These are phyloP conservation scores for Saccharomycopsis amapae DNA, from an alignment of 805 yeast species.

Conservation along the genomic window DNA sequence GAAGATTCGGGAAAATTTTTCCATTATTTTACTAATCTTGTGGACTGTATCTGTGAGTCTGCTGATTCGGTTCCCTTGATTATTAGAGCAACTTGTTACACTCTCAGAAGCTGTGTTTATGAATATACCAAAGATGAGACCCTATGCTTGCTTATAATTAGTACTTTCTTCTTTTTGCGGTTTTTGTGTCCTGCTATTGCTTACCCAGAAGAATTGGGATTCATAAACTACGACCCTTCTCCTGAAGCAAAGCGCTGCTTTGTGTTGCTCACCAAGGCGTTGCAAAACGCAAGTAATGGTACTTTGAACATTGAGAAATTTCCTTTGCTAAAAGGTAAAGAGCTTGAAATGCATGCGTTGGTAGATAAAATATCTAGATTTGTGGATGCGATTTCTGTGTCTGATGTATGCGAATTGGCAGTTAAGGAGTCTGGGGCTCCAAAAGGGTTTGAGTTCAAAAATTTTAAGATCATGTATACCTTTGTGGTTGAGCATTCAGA, in stretches of 20 bases:
- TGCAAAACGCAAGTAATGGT: conserved; percentile 85
- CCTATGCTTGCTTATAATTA: conserved; percentile 53
- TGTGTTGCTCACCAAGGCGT: conserved; percentile 70
- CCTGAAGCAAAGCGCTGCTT: conserved; percentile 33
- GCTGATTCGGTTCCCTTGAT: conserved; percentile 59
- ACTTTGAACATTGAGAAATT: conserved; percentile 59
- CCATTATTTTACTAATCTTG: conserved; percentile 46
- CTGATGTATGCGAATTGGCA: conserved; percentile 6
- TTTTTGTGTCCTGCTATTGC: conserved; percentile 86
- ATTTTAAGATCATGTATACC: conserved; percentile 15
- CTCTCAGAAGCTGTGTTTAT: conserved; percentile 54
- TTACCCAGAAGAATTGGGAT: conserved; percentile 60
- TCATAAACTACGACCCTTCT: conserved; percentile 25
- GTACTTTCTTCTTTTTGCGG: conserved; percentile 78
- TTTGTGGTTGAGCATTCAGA: conserved; percentile 12
- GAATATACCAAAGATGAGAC: conserved; percentile 3
- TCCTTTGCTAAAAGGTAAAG: conserved; percentile 42
- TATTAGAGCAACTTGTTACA: conserved; percentile 61
- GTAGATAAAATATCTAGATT: conserved; percentile 35
- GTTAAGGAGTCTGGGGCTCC: conserved; percentile 22
- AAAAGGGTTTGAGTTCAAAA: conserved; percentile 12
- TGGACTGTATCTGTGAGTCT: conserved; percentile 53
- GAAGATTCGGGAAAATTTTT: conserved; percentile 43
- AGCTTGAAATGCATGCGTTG: conserved; percentile 35
- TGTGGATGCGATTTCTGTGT: conserved; percentile 31